A percentile compares a stretch with the other conserved stretches of the same genome.
phyloP scores from a whole-genome alignment of 2,329 filamentous ascomycete species.

The Chrysoporthe puriensis region DNA sequence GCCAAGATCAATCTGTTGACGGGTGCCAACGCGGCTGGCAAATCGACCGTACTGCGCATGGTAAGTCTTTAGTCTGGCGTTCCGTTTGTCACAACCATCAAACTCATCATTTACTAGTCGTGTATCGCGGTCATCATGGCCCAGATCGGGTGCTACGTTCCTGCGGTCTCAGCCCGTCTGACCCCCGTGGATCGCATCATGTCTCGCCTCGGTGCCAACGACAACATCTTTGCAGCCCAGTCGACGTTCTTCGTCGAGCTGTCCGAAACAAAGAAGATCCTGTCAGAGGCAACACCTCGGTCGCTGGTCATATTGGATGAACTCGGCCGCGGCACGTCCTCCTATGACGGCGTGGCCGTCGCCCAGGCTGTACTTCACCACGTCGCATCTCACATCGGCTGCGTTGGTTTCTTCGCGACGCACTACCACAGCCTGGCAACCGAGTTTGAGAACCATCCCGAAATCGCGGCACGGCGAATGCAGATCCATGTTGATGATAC shows the following conservation, averaged over 20 bases:
- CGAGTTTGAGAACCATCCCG: conserved; percentile 87
- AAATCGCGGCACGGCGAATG: conserved; percentile 87
- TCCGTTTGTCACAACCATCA: neutral
- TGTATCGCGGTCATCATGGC: conserved; percentile 97
- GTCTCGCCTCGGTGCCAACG: conserved; percentile 95
- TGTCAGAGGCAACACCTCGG: conserved; percentile 89
- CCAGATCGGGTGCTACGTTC: conserved; percentile 92
- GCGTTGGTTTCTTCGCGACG: conserved; percentile 94
- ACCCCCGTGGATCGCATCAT: conserved; percentile 97
- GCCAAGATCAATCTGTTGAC: conserved; percentile 90
- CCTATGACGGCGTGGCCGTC: conserved; percentile 95
- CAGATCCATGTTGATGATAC: conserved; percentile 89
- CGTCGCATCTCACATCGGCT: conserved; percentile 89
- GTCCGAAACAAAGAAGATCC: conserved; percentile 96
- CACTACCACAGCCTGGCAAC: conserved; percentile 94
- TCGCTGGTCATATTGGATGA: conserved; percentile 97
- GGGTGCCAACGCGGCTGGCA: conserved; percentile 95
- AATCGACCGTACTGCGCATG: conserved; percentile 96
- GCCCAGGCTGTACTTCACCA: conserved; percentile 98
- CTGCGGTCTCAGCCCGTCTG: conserved; percentile 77
- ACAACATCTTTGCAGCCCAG: conserved; percentile 98
- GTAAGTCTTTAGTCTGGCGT: conserved; percentile 51
- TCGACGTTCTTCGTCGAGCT: conserved; percentile 98
- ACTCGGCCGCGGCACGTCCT: conserved; percentile 90
- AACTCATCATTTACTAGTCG: conserved; percentile 58